These are phyloP conservation scores for Torrubiellomyces zombiae DNA, from an alignment of 2,329 filamentous ascomycete species.

Conservation along the genomic window DNA sequence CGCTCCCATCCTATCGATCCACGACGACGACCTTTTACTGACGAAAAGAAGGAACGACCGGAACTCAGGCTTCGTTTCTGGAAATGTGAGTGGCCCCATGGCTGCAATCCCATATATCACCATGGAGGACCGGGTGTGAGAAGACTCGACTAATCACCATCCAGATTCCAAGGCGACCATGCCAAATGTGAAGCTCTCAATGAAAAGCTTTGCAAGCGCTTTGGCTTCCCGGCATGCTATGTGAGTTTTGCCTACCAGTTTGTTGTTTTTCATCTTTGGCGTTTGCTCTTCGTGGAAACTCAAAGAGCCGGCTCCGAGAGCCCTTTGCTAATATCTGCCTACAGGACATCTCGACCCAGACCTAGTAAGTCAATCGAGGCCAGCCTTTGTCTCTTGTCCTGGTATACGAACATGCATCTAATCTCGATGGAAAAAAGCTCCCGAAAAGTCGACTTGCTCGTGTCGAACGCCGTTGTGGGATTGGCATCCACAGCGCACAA, in stretches of 20 bases:
- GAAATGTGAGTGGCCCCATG: conserved; percentile 7
- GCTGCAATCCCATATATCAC: too few species aligned
- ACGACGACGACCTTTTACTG: too few species aligned
- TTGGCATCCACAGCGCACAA: conserved; percentile 60
- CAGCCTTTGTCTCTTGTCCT: not conserved
- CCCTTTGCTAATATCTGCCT: conserved; percentile 1
- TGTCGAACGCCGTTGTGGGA: conserved; percentile 66
- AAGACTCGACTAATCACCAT: not conserved
- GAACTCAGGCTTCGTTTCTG: conserved; percentile 61
- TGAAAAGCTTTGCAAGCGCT: conserved; percentile 35
- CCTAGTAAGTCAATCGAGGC: conserved; percentile 15
- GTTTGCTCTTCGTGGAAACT: not conserved
- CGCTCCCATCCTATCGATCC: too few species aligned
- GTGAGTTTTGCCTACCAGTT: conserved; percentile 25
- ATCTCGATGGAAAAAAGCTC: conserved; percentile 29
- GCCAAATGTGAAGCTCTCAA: conserved; percentile 37
- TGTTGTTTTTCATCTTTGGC: not conserved
- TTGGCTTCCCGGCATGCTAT: conserved; percentile 33
- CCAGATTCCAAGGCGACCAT: conserved; percentile 28
- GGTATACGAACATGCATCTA: not conserved
- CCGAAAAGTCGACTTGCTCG: conserved; percentile 64
- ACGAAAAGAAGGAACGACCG: conserved; percentile 50
- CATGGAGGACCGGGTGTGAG: not conserved
- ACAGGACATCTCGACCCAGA: conserved; percentile 44
- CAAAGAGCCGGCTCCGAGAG: not conserved